Conservation (phyloP, 495 filamentous ascomycete species). For the Cudoniella acicularis region DNA sequence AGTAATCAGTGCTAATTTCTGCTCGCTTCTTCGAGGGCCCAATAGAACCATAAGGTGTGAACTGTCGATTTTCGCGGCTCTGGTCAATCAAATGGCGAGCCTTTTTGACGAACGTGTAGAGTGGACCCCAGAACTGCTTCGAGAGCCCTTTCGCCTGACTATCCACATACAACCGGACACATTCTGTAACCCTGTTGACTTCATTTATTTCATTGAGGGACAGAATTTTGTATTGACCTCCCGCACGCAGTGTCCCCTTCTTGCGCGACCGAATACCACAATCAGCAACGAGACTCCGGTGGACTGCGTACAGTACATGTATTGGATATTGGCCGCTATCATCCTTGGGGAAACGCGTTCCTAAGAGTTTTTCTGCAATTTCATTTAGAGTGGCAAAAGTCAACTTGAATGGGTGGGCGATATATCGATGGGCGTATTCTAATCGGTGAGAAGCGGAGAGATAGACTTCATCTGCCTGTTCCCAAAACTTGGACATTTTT, state of each 20-base stretch:
- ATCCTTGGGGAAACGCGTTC: conserved; percentile 40
- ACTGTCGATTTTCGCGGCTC: conserved; percentile 61
- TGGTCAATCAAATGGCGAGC: conserved; percentile 60
- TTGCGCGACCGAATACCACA: conserved; percentile 38
- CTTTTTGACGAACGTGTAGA: conserved; percentile 60
- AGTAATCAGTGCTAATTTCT: not conserved
- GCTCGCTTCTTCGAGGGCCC: conserved; percentile 34
- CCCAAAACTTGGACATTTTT: conserved; percentile 49
- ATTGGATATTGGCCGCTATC: conserved; percentile 40
- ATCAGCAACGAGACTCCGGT: conserved; percentile 57
- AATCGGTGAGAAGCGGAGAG: conserved; percentile 46
- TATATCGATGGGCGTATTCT: conserved; percentile 42
- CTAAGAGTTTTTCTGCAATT: conserved; percentile 51
- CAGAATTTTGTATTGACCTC: conserved; percentile 40
- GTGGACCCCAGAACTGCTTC: conserved; percentile 4
- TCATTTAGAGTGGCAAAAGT: conserved; percentile 58
- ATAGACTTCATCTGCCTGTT: conserved; percentile 47
- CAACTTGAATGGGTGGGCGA: conserved; percentile 44
- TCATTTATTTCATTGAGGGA: conserved; percentile 22
- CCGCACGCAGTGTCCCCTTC: conserved; percentile 6
- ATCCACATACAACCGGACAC: conserved; percentile 16
- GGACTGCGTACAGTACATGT: conserved; percentile 63
- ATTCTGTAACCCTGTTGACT: conserved; percentile 4
- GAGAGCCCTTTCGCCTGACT: not conserved
- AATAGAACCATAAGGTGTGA: conserved; percentile 53